A percentile compares a stretch with the other conserved stretches of the same genome.
Evolutionary conservation across 148 eudicot species (phyloP).

Genomic region (Hydrangea macrophylla): DNA sequence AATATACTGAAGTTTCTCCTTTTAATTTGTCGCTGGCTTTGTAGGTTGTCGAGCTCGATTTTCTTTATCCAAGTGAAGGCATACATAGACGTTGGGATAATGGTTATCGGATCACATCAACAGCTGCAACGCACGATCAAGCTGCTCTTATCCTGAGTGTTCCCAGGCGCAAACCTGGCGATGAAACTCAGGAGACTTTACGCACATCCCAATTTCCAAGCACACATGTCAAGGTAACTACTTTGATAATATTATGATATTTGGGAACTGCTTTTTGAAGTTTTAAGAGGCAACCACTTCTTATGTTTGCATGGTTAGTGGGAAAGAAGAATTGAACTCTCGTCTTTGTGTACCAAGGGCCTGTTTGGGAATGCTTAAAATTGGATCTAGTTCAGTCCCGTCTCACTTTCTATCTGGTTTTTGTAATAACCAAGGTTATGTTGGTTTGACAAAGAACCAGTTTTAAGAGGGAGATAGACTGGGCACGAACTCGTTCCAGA

Average conservation of each 20-base stretch:
- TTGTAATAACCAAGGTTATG: no score
- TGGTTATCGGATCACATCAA: constrained; percentile 75
- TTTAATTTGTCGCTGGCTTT: constrained; percentile 5
- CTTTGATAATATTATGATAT: not conserved
- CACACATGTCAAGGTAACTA: constrained; percentile 80
- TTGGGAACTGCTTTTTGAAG: not conserved
- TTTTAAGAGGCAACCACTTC: not conserved
- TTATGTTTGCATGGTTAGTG: no score
- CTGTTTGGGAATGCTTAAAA: no score
- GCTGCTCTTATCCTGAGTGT: constrained; percentile 84
- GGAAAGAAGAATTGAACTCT: no score
- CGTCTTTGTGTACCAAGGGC: no score
- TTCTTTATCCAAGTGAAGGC: constrained; percentile 91
- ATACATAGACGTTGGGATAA: constrained; percentile 83
- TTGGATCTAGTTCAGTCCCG: no score
- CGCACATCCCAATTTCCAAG: constrained; percentile 92
- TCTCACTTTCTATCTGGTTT: no score
- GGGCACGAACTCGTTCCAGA: no score
- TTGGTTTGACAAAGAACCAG: no score
- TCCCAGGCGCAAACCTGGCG: constrained; percentile 70
- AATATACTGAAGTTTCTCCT: not conserved
- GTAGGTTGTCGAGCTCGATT: constrained; percentile 87
- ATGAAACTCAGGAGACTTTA: constrained; percentile 87
- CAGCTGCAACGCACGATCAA: constrained; percentile 82
- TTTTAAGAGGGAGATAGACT: no score